Evolutionary conservation across 169 alveolate species (phyloP), one percentile per base, ranked within the genome.

Genomic region (Plasmodium vinckei): DNA sequence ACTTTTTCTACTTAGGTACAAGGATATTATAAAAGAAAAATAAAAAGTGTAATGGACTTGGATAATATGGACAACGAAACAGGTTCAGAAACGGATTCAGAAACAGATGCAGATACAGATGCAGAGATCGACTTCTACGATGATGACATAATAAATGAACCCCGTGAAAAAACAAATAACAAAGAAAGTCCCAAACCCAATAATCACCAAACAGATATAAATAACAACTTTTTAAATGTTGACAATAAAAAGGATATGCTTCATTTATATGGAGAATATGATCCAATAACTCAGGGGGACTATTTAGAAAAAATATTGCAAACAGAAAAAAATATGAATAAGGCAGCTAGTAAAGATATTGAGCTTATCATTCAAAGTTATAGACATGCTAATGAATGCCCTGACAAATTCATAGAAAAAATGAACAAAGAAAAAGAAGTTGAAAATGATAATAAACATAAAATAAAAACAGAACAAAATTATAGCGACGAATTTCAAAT

Each of bases 11-110:
- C 49, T 19, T 64, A 82, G 90, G 65, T 82, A 47, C 90, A 67
- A 56, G 90, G 90, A 12, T 82, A 82, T 47, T 82, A 82, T 49
- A 82, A 82, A 15, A 73, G 73, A 73, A 73, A 82, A 67, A 61
- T 82, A 53, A 82, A 21, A 44, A 65, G 46, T 21, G 23, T 56
- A 10, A 23, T 67, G 15, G 90, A 82, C 0, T 46, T 82, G 9
- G 53, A 82, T 39, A 84, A 44, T 23, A 13, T 82, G 10, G 42
- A 82, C 5, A 12, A 33, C 6, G 90, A 44, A 67, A 67, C 51
- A 0, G 68, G 53, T 7, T 84, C 54, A 15, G 90, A 44, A 67
- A 67, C 51, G 0, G 68, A 65, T 7, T 84, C 54, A 9, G 72
- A 68, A 19, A 57, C 54, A 5, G 64, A 82, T 13, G 65, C 7